Conservation (phyloP, 768 basidiomycete species). For the Hirschioporus abietinus region DNA sequence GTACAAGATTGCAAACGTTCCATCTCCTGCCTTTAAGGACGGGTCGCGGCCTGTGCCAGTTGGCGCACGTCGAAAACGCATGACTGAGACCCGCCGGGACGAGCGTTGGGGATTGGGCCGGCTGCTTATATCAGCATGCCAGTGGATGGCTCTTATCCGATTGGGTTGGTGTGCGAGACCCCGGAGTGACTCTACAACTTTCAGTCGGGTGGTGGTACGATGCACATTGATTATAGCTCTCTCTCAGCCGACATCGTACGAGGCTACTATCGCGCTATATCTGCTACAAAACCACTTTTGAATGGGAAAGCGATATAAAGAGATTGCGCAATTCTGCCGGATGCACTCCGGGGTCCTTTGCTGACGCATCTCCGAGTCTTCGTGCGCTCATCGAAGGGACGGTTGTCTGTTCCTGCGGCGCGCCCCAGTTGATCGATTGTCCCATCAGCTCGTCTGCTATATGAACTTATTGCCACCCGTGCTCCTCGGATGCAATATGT, state of each 20-base stretch:
- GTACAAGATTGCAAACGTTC: neutral
- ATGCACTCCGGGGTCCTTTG: neutral
- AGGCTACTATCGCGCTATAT: neutral
- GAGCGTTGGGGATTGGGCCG: constrained; percentile 1
- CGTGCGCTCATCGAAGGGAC: neutral
- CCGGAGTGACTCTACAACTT: neutral
- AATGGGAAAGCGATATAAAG: neutral
- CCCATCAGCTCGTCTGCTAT: neutral
- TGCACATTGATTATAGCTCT: no score
- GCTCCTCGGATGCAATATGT: no score
- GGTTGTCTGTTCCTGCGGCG: neutral
- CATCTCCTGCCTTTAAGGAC: neutral
- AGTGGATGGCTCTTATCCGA: neutral
- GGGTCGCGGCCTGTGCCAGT: neutral
- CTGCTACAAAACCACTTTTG: neutral
- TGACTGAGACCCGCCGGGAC: neutral
- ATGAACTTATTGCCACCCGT: neutral
- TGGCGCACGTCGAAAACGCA: neutral
- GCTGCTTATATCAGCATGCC: neutral
- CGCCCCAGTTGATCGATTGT: neutral
- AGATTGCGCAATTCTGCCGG: neutral
- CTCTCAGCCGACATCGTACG: no score
- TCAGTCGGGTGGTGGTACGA: neutral
- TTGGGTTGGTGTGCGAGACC: neutral
- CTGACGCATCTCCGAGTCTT: no score